Evolutionary conservation across 306 rosid genomes (phyloP).

Genomic region (Medicago arabica): DNA sequence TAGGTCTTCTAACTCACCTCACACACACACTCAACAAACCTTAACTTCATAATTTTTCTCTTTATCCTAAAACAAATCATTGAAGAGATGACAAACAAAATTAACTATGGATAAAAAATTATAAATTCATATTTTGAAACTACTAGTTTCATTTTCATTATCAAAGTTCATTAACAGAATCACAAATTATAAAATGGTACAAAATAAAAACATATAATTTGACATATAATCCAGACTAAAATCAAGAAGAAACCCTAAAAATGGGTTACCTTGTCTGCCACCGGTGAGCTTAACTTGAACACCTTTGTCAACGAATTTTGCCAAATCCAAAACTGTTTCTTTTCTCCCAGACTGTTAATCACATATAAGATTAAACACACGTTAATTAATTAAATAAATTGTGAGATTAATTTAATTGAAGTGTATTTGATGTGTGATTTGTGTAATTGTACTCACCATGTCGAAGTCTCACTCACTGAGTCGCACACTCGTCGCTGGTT

Average conservation of each 20-base stretch:
- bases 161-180: too few relatives aligned
- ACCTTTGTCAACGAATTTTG: conserved; percentile 90
- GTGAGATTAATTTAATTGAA: background rate
- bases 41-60: too few relatives aligned
- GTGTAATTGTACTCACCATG: conserved; percentile 41
- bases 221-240: too few relatives aligned
- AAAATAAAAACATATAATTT: too few relatives aligned
- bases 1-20: too few relatives aligned
- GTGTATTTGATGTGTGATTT: background rate
- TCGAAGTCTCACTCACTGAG: background rate
- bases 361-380: background rate
- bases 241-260: background rate
- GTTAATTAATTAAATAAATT: background rate
- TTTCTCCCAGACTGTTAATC: conserved; percentile 68
- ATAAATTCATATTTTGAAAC: background rate
- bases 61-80: too few relatives aligned
- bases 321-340: conserved; percentile 87
- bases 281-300: conserved; percentile 90
- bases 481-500: background rate
- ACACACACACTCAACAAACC: too few relatives aligned
- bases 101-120: background rate
- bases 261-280: conserved; percentile 71
- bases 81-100: too few relatives aligned
- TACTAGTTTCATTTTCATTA: too few relatives aligned
- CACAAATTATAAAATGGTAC: background rate